phyloP scores from a whole-genome alignment of 2,329 filamentous ascomycete genomes.

The Fusarium palustre region DNA sequence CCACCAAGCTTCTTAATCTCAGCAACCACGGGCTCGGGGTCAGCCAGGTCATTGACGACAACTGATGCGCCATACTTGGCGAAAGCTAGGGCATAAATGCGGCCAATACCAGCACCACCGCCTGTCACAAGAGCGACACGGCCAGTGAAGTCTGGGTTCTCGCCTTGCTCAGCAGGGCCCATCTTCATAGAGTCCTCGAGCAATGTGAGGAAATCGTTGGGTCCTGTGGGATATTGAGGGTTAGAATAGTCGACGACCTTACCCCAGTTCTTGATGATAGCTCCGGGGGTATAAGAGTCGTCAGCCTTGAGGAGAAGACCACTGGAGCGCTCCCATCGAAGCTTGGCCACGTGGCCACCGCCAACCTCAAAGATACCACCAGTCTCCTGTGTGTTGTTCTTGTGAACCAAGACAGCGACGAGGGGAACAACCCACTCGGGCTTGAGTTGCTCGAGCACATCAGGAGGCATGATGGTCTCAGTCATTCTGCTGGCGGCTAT shows the following conservation, averaged over 20 bases:
- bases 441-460: slow-evolving; percentile 84
- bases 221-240: slow-evolving; percentile 83
- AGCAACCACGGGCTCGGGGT: slow-evolving; percentile 89
- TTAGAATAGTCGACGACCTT: slow-evolving; percentile 85
- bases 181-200: slow-evolving; percentile 87
- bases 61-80: slow-evolving; percentile 85
- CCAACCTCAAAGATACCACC: slow-evolving; percentile 95
- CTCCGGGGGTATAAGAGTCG: slow-evolving; percentile 85
- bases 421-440: slow-evolving; percentile 96
- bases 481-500: slow-evolving; percentile 93
- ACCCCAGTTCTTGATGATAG: slow-evolving; percentile 89
- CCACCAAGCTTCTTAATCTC: slow-evolving; percentile 93
- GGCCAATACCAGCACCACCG: slow-evolving; percentile 89
- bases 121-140: slow-evolving; percentile 90
- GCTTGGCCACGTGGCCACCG: slow-evolving; percentile 90
- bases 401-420: slow-evolving; percentile 88
- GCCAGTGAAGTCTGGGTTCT: slow-evolving; percentile 83
- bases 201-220: slow-evolving; percentile 88
- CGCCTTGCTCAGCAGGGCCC: slow-evolving; percentile 75
- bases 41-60: slow-evolving; percentile 94
- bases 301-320: slow-evolving; percentile 92
- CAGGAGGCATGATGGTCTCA: slow-evolving; percentile 93
- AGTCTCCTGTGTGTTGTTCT: slow-evolving; percentile 83
- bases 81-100: slow-evolving; percentile 89
- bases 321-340: slow-evolving; percentile 93